Evolutionary conservation across 192 early-diverging fungal species (phyloP), one percentile per base, ranked within the genome.

Genomic region (Pilobolus umbonatus): DNA sequence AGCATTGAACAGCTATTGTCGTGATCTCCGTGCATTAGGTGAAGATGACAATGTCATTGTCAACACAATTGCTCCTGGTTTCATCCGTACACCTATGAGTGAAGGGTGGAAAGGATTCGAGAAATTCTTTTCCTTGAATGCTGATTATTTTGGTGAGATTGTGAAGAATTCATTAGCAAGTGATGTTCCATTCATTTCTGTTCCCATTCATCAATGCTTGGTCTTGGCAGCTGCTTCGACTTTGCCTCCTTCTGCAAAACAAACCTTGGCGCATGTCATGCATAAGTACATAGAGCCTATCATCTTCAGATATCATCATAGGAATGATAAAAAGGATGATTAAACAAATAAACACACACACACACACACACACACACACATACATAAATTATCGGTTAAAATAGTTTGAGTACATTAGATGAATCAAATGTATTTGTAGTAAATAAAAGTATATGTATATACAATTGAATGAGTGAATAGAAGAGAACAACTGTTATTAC

Each of bases 21-120:
- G 61, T 26, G 67, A 68, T 43, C 61, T 68, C 26, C 52, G 48
- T 39, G 50, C 55, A 44, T 25, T 68, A n/a, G 67, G 40, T 17
- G 26, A 26, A 43, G 19, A 19, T 14, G 15, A 62, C 44, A 47
- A 55, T 52, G 30, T 68, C 24, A 24, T 39, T 3, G 47, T 68
- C 3, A 55, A 30, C 5, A 34, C 60, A 15, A 57, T 68, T 21
- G 30, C 28, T 22, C 67, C 67, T 7, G 67, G 67, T 24, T 28
- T 35, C 19, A 63, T 68, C 29, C 28, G n/a, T 9, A 52, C 67
- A 7, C 12, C 44, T 5, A 68, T 68, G 67, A 56, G 52, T 2
- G 39, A 19, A 15, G 32, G 12, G 21, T 34, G 35, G 7, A 28
- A 22, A 11, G 12, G 22, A 19, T 32, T 54, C 5, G 31, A 32